phyloP scores from a whole-genome alignment of 2,329 filamentous ascomycete species.

The Ilyonectria robusta region DNA sequence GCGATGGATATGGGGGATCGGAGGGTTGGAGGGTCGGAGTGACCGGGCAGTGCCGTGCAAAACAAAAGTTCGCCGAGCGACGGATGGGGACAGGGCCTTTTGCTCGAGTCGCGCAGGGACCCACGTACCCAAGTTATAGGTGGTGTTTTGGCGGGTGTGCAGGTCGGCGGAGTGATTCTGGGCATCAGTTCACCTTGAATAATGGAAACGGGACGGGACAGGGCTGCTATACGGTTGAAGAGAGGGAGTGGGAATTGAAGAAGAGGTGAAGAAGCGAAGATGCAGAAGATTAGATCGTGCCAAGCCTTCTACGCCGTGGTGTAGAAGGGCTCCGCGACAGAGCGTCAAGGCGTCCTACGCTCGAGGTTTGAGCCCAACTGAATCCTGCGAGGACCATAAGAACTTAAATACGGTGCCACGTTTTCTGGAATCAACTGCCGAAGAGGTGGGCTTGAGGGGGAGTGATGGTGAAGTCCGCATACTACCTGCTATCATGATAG shows the following conservation, averaged over 20 bases:
- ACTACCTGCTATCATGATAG: not conserved
- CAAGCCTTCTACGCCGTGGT: not conserved
- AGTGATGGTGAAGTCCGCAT: not conserved
- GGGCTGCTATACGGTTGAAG: not conserved
- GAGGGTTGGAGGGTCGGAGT: slow-evolving; percentile 9
- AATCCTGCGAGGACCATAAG: not conserved
- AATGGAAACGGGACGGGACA: not conserved
- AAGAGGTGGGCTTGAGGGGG: not conserved
- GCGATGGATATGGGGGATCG: slow-evolving; percentile 12
- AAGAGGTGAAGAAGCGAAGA: not conserved
- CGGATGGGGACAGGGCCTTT: slow-evolving; percentile 32
- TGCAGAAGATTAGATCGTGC: not conserved
- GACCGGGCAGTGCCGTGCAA: slow-evolving; percentile 18
- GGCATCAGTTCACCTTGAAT: not conserved
- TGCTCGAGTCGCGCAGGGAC: slow-evolving; percentile 30
- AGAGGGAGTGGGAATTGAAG: not conserved
- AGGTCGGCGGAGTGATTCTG: too few species aligned
- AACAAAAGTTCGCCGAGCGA: slow-evolving; percentile 29
- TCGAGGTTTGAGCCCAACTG: not conserved
- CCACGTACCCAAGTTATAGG: slow-evolving; percentile 1
- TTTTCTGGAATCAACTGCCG: not conserved
- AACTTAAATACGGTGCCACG: not conserved
- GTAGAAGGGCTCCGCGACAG: not conserved
- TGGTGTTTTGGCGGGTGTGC: not conserved
- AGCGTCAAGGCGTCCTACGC: not conserved